A percentile compares a stretch with the other conserved stretches of the same genome.
Evolutionary conservation across 768 basidiomycete species (phyloP).

Genomic region (Podaxis sp.): DNA sequence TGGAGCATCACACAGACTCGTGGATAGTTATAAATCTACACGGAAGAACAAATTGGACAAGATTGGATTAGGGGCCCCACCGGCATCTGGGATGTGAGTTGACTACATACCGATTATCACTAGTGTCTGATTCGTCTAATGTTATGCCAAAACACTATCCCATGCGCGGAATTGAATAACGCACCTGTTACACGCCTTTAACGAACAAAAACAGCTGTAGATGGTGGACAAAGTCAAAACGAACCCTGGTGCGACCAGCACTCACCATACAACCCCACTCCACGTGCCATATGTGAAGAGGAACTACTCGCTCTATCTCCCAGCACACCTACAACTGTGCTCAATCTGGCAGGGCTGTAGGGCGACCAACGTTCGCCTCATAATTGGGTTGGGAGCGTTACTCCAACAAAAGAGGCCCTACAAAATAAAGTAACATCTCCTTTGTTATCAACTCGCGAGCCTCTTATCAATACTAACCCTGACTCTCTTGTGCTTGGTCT

Average conservation of each 20-base stretch:
- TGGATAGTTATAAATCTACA: conserved; percentile 37
- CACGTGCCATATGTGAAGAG: conserved; percentile 46
- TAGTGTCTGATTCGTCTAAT: not conserved
- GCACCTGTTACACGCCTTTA: not conserved
- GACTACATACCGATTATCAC: not conserved
- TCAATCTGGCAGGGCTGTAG: conserved; percentile 63
- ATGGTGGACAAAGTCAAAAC: not conserved
- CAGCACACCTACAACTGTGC: conserved; percentile 41
- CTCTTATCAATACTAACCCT: not conserved
- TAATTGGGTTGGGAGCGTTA: conserved; percentile 52
- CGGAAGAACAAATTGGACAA: conserved; percentile 10
- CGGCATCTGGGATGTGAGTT: conserved; percentile 57
- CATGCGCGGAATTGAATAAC: not conserved
- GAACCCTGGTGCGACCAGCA: conserved; percentile 49
- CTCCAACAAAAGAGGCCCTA: conserved; percentile 51
- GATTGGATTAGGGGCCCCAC: conserved; percentile 45
- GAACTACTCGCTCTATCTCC: conserved; percentile 47
- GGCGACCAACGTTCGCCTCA: conserved; percentile 45
- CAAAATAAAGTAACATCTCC: conserved; percentile 34
- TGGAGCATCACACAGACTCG: conserved; percentile 45
- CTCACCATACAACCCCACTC: conserved; percentile 38
- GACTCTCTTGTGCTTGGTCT: not conserved
- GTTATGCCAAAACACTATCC: not conserved
- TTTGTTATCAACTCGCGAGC: not conserved
- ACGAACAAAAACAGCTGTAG: not conserved